Percentiles rank a stretch among this genome's conserved stretches.
These are phyloP conservation scores for Auricularia sp. DNA, from an alignment of 768 basidiomycete genomes.

Conservation along the genomic window DNA sequence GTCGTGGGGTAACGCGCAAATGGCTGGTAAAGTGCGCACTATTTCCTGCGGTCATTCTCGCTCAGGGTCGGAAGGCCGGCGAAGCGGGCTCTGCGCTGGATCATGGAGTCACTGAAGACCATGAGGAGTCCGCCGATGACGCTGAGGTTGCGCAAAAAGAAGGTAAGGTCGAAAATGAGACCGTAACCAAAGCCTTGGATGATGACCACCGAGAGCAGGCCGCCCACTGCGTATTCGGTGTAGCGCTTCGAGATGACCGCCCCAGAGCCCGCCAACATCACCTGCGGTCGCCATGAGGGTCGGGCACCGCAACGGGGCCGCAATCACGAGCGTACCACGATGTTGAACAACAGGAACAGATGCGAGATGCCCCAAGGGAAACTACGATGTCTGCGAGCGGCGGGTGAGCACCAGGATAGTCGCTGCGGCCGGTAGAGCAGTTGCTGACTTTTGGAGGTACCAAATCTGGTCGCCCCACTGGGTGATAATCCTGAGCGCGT, in stretches of 20 bases:
- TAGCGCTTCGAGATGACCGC: conserved; percentile 80
- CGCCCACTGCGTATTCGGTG: conserved; percentile 82
- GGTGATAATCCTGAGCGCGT: conserved; percentile 83
- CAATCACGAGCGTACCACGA: conserved; percentile 46
- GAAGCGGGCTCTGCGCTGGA: conserved; percentile 76
- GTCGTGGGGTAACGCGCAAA: not conserved
- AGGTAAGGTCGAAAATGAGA: conserved; percentile 98
- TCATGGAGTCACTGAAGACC: conserved; percentile 96
- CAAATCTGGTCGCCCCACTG: conserved; percentile 98
- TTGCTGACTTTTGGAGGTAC: conserved; percentile 80
- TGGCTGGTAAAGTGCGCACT: conserved; percentile 35
- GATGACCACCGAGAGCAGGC: conserved; percentile 83
- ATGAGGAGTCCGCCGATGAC: conserved; percentile 98
- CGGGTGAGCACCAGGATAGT: not conserved
- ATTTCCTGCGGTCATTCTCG: conserved; percentile 97
- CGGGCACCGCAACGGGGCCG: not conserved
- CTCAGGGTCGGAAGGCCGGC: conserved; percentile 83
- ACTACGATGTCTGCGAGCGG: conserved; percentile 63
- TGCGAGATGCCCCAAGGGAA: conserved; percentile 96
- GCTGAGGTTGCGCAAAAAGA: conserved; percentile 97
- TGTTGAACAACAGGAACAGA: conserved; percentile 82
- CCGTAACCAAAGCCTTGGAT: conserved; percentile 98
- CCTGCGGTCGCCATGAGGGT: conserved; percentile 32
- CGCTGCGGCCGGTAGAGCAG: not conserved
- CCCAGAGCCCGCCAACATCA: conserved; percentile 77